Base-by-base conservation (phyloP, 148 eudicot species). In the Drosera capensis region DNA sequence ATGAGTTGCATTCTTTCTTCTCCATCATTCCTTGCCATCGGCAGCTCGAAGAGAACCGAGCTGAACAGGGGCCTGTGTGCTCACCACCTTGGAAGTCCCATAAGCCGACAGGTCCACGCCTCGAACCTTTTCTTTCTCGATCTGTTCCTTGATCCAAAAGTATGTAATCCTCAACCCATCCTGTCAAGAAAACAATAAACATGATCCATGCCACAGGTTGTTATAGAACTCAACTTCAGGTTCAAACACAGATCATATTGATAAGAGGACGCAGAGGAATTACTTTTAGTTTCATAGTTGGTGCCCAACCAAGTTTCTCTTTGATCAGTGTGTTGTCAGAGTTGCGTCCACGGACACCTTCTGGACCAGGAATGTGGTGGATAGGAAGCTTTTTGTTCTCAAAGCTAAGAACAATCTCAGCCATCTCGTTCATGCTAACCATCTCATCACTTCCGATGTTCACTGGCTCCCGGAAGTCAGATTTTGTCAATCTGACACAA, bases 341-440 rank as follows among this genome's bases (percentile, higher is more conserved):
- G 72, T 87, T 87, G 37, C 96, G 79, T 22, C 96, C 96, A 59
- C 96, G 90, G 11, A 87, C 96, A 53, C 96, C 96, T 64, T 87
- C 96, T 19, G 96, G 96, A 16, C 96, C 96, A 0, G 96, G 96
- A 58, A 87, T 87, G 61, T 82, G 96, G 30, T 88, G 86, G 52
- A 88, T 88, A 0, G 92, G 86, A 38, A 88, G 75, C 48, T 77
- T 80, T 71, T 63, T 83, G 20, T 78, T 42, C 42, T 83, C 94
- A 41, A 88, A 88, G 63, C 94, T 67, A 18, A 77, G 78, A 45
- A 88, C 86, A 24, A 80, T 88, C 64, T 88, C 94, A 40, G 96
- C 96, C 96, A 88, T 88, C 68, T 77, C 92, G 39, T 88, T 88
- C 94, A 88, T 88, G 75, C 96, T 88, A 31, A 88, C 94, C 92